Evolutionary conservation across 305 asterid species (phyloP), one percentile per base, ranked within the genome.

Genomic region (Petunia hybrid): DNA sequence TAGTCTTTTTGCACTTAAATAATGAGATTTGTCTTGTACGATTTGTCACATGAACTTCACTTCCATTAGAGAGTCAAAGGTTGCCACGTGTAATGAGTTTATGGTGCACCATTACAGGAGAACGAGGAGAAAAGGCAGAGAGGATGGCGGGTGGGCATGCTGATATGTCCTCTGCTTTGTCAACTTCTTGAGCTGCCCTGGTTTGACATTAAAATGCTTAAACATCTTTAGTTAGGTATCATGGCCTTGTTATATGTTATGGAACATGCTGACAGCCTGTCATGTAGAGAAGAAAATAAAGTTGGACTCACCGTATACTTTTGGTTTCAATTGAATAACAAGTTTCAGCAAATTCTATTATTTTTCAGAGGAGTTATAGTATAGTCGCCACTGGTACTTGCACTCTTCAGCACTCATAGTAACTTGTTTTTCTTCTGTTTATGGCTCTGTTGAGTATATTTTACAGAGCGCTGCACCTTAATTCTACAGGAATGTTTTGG

Each of bases 91-190:
- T 73, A 80, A 82, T 77, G 86, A 48, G 31, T 59, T n/a, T 55
- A 36, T 64, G 39, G 13, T 42, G 35, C 16, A 22, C 45, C 80
- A 9, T 81, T 76, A 43, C 88, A 94, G 98, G 98, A 22, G 97
- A 94, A 87, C 89, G 98, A 48, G 98, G 97, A 82, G 94, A 88
- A 78, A 79, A 81, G 82, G 98, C 91, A 6, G 97, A 93, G 89
- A 93, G 97, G 91, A 94, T 94, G 97, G 80, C 78, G 80, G 98
- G 97, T 10, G 98, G 97, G 69, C 85, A 91, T 40, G 76, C 92
- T 51, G 98, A 94, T 71, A 90, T 94, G 92, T 31, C 77, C 12
- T 71, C 77, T 46, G 12, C 61, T 10, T 45, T 46, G 48, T 71
- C 77, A 71, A 71, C 77, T 46, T 46, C 61, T 46, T 71, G 77